A percentile compares a stretch with the other conserved stretches of the same genome.
phyloP scores from a whole-genome alignment of 345 rosid species.

The Heritiera fomes region DNA sequence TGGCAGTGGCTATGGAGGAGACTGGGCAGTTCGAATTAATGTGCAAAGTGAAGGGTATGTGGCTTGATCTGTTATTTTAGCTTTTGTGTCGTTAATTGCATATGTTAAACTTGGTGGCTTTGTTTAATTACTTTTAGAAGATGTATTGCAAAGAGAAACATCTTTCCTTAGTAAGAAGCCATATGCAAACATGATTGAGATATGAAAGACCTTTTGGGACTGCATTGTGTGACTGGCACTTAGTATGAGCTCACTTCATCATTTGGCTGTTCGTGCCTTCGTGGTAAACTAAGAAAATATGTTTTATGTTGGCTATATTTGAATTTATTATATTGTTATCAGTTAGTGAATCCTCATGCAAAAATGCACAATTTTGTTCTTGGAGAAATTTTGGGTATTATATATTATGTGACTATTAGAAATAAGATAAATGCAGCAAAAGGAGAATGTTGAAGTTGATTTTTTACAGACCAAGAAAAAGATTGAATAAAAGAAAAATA shows the following conservation, averaged over 20 bases:
- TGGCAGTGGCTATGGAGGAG: slow-evolving; percentile 92
- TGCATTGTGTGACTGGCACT: background rate
- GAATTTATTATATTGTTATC: background rate
- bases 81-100: background rate
- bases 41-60: slow-evolving; percentile 51
- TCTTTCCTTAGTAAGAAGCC: background rate
- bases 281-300: background rate
- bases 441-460: background rate
- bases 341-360: background rate
- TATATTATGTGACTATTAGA: background rate
- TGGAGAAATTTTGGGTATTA: background rate
- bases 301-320: background rate
- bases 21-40: slow-evolving; percentile 79
- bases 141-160: background rate
- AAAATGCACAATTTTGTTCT: background rate
- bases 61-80: slow-evolving; percentile 18
- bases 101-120: background rate
- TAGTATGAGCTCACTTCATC: background rate
- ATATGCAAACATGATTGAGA: background rate
- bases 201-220: background rate
- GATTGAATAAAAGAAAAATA: background rate
- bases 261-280: background rate
- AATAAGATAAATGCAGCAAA: background rate
- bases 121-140: background rate
- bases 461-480: background rate